Evolutionary conservation across 2,329 filamentous ascomycete species (phyloP), one percentile per base, ranked within the genome.

Genomic region (Colletotrichum neosansevieriae): DNA sequence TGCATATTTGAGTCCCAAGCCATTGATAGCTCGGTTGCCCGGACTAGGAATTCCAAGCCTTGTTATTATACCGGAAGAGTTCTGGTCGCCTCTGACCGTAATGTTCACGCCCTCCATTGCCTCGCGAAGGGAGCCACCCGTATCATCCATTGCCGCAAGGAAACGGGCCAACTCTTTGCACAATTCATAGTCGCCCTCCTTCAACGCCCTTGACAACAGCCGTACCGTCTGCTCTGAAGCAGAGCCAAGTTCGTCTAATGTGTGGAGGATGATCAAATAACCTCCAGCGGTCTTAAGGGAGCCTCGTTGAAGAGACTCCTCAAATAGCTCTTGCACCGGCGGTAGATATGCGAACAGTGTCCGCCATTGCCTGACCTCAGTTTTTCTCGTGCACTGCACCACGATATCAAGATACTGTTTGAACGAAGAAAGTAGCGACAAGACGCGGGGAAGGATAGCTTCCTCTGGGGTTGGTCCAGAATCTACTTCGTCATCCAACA

Each of bases 131-230:
- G 93, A 95, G 72, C 91, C 89, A 0, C 96, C 96, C 13, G 90
- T 92, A 72, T 93, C 91, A 76, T 99, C 96, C 74, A 99, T 89
- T 5, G 95, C 95, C 53, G 97, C 94, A 64, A 99, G 82, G 79
- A 99, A 99, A n/a, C 95, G 86, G 11, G 96, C 94, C 32, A 99
- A 85, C 78, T 99, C 96, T 74, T 94, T 96, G 81, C 96, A 98
- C 32, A 99, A 82, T 73, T 98, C 94, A 94, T 94, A 99, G 75
- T 98, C 95, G 56, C 90, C 89, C 77, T 94, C 94, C 36, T 89
- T 85, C 74, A 94, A 95, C 0, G 95, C 96, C 56, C 92, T 85
- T 36, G 89, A 89, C 65, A 99, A 86, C 24, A 99, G 83, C 12
- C 94, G 88, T 4, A 97, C 92, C 19, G 94, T 90, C 76, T 95